Conservation (phyloP, 2,329 filamentous ascomycete genomes). For the Penicillium hordei region DNA sequence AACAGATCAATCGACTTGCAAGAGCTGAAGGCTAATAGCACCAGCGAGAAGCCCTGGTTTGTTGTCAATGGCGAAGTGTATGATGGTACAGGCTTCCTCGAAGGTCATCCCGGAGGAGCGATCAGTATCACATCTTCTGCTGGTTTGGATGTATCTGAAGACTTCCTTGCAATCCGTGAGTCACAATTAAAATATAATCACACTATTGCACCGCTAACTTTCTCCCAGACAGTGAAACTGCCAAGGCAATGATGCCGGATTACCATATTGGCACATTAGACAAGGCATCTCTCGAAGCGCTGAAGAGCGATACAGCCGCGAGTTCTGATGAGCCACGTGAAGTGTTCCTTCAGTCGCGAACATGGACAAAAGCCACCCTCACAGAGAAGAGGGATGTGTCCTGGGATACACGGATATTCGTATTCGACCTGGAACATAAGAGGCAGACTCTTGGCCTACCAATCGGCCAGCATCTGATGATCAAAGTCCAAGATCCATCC, state of each 20-base stretch:
- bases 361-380: conserved; percentile 73
- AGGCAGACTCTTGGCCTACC: conserved; percentile 73
- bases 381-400: conserved; percentile 69
- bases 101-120: conserved; percentile 81
- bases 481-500: conserved; percentile 73
- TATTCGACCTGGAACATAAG: conserved; percentile 71
- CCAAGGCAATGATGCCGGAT: conserved; percentile 81
- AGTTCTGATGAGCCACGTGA: conserved; percentile 49
- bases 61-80: conserved; percentile 86
- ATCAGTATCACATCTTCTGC: conserved; percentile 80
- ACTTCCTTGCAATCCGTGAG: conserved; percentile 89
- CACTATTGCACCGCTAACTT: conserved; percentile 27
- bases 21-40: conserved; percentile 69
- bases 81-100: conserved; percentile 76
- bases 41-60: conserved; percentile 74
- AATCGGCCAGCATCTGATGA: conserved; percentile 82
- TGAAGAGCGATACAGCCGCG: conserved; percentile 51
- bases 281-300: conserved; percentile 54
- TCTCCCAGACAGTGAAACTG: conserved; percentile 78
- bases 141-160: conserved; percentile 79
- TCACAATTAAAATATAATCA: conserved; percentile 18
- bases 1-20: conserved; percentile 65
- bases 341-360: conserved; percentile 68
- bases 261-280: conserved; percentile 83
- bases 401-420: conserved; percentile 77